Percentiles rank a stretch among this genome's conserved stretches.
Evolutionary conservation across 2,329 filamentous ascomycete genomes (phyloP).

Genomic region (Arthrobotrys musiformis): DNA sequence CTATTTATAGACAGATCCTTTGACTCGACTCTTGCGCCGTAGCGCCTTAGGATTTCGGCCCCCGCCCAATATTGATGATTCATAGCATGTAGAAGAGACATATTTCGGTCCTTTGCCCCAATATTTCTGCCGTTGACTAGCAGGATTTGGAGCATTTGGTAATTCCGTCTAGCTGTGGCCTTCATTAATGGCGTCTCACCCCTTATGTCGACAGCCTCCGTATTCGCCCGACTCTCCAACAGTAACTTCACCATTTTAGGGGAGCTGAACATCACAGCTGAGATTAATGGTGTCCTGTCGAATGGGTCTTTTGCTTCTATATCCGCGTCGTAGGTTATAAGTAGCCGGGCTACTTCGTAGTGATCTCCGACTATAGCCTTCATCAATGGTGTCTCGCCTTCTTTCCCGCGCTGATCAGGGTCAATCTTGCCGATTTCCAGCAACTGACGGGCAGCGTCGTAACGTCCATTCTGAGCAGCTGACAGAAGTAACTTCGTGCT

Average conservation of each 20-base stretch:
- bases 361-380: neutral
- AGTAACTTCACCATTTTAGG: neutral
- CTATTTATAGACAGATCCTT: neutral
- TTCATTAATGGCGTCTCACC: neutral
- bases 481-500: neutral
- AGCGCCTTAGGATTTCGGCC: neutral
- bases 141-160: neutral
- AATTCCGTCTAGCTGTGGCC: neutral
- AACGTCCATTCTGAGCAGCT: neutral
- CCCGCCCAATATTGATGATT: neutral
- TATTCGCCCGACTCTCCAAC: neutral
- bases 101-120: neutral
- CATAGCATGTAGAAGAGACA: neutral
- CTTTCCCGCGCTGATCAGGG: neutral
- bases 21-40: neutral
- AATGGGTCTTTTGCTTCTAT: neutral
- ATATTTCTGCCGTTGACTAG: neutral
- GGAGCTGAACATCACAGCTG: neutral
- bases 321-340: constrained; percentile 7
- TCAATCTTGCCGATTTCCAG: neutral
- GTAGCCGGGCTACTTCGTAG: neutral
- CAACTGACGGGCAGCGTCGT: neutral
- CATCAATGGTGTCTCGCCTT: constrained; percentile 2
- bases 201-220: neutral
- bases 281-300: neutral